Base-by-base conservation (phyloP, 495 filamentous ascomycete species). In the Bathelium albidoporum region DNA sequence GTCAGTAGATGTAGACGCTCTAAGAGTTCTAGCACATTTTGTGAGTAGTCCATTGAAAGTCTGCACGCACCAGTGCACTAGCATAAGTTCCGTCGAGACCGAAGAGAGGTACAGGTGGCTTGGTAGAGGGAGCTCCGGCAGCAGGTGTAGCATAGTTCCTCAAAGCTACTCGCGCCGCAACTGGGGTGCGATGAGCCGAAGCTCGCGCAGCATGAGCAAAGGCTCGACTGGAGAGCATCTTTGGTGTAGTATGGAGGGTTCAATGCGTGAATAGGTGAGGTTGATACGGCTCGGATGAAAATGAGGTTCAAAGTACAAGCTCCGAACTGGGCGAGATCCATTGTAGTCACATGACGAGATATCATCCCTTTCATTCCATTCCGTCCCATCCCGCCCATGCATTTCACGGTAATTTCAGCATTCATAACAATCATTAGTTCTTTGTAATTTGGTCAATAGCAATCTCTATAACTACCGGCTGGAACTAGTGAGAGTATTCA, bases 31-130 rank as follows among this genome's bases (percentile, higher is more conserved):
- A 44, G 36, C 0, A 12, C 2, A 4, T 0, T 10, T 29, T 9
- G 2, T 9, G 1, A 11, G 24, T 28, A 11, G 34, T 14, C 14
- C 34, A 39, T 64, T 59, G 20, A 32, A 32, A 44, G 2, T 24
- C 64, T 60, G 66, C 63, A 77, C 85, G 75, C 90, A 98, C 94
- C 86, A 98, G 81, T 80, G 94, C 94, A 81, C 85, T 89, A 72
- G 94, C 95, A 80, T 98, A 98, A 73, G 93, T 97, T 71, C 94
- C 94, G 77, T 97, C 94, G 78, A 98, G 81, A 65, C 94, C 94
- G 78, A 89, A 98, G 67, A 98, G 81, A 62, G 91, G 84, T 73
- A 97, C 82, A 60, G 94, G 94, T 66, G 92, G 85, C 81, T 89
- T 92, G 49, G 72, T 70, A 31, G 69, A 64, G 16, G 36, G 29